Base-by-base conservation (phyloP, 23 red algal genomes). In the Gracilariopsis chorda region DNA sequence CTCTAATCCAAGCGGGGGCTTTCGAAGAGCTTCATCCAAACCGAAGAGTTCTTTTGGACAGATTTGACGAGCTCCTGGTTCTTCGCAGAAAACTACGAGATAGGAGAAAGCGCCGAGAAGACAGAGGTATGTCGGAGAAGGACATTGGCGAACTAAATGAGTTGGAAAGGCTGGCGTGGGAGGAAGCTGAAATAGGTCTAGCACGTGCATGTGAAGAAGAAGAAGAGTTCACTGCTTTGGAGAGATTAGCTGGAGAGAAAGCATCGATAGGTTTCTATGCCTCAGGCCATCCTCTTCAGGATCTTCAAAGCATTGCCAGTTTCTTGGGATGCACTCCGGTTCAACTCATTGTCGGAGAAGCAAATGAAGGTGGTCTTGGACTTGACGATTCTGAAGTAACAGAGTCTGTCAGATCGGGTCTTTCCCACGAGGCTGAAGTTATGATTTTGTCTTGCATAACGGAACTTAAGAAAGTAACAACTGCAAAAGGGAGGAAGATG, bases 1-100 rank as follows among this genome's bases (percentile, higher is more conserved):
- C 90, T 7, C 80, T 98, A 4, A 71, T 98, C 23, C 65, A 78
- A 55, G 88, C 77, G 1, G 96, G 96, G 10, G 92, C 96, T 0
- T 95, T 98, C 53, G 96, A 98, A 80, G 77, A 79, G 21, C 77
- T 95, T 35, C 87, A 95, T 79, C 64, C 75, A 27, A 95, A 95
- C 61, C 92, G 96, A n/a, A 90, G 67, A 64, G 85, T 84, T 19
- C 76, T 98, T 61, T 48, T 93, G 19, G 83, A 95, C 10, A 29
- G 58, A 37, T 69, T 98, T 23, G 78, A 82, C 17, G 33, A 13
- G 42, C 57, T 94, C 6, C 80, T 98, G 28, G 85, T 11, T 1
- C 65, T 94, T 20, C 80, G 80, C 13, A 45, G 82, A 17, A 85
- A 86, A 48, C 61, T 86, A 5, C 42, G 80, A 17, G 91, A 94